A percentile compares a stretch with the other conserved stretches of the same genome.
phyloP scores from a whole-genome alignment of 1,284 basidiomycete genomes.

The Ceratobasidium sp. region DNA sequence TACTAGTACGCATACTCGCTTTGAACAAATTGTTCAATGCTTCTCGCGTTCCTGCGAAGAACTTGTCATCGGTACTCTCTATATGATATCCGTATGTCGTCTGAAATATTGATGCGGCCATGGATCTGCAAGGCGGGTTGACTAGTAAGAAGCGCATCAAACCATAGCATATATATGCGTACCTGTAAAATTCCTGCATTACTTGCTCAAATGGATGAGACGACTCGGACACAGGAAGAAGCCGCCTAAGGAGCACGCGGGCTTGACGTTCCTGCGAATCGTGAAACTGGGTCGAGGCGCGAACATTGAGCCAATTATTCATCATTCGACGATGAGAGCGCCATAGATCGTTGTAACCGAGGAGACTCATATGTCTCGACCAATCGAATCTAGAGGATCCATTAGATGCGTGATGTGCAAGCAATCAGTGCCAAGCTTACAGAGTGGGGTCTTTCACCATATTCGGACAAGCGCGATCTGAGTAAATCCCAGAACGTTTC shows the following conservation, averaged over 20 bases:
- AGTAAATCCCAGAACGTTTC: slow-evolving; percentile 30
- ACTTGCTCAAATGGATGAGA: not conserved
- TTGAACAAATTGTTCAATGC: slow-evolving; percentile 5
- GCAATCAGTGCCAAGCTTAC: not conserved
- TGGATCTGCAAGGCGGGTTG: slow-evolving; percentile 5
- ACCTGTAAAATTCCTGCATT: slow-evolving; percentile 12
- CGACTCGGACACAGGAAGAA: not conserved
- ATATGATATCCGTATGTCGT: slow-evolving; percentile 22
- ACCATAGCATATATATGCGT: not conserved
- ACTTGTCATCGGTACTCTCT: not conserved
- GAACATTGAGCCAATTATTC: slow-evolving; percentile 27
- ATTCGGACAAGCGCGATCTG: slow-evolving; percentile 8
- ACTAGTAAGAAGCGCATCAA: not conserved
- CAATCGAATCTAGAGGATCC: slow-evolving; percentile 11
- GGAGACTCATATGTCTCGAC: not conserved
- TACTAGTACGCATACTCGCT: slow-evolving; percentile 18
- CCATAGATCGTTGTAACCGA: slow-evolving; percentile 30
- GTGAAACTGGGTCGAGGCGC: not conserved
- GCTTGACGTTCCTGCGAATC: slow-evolving; percentile 15
- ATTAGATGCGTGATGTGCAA: not conserved
- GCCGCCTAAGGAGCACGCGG: not conserved
- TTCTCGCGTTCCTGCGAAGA: slow-evolving; percentile 5
- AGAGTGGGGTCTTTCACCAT: slow-evolving; percentile 27
- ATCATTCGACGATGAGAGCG: slow-evolving; percentile 30
- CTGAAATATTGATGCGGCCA: slow-evolving; percentile 22